These are phyloP conservation scores for Penicillium sp. DNA, from an alignment of 2,329 filamentous ascomycete genomes.

Conservation along the genomic window DNA sequence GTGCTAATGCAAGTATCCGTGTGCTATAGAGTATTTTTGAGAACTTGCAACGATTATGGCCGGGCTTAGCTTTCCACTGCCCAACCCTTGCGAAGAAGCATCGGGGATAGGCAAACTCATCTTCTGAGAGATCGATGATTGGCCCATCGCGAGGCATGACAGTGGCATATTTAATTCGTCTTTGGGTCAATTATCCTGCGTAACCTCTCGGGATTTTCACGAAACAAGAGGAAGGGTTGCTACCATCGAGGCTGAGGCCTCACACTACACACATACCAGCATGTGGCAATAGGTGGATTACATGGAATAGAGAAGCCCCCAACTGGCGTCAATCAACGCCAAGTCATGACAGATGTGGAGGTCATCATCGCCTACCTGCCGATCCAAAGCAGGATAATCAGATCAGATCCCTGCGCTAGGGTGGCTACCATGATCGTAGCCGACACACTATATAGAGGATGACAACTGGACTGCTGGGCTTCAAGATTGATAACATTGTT, in stretches of 20 bases:
- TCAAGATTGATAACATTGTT: conserved; percentile 1
- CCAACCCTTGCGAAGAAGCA: background rate
- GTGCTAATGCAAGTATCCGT: no score
- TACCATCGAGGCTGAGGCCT: conserved; percentile 59
- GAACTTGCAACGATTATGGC: no score
- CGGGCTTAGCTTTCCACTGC: no score
- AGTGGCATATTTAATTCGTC: no score
- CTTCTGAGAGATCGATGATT: conserved; percentile 9
- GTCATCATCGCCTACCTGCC: background rate
- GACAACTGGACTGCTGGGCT: background rate
- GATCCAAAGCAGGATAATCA: background rate
- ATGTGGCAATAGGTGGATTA: no score
- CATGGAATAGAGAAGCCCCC: no score
- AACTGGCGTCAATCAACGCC: background rate
- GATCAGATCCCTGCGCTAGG: background rate
- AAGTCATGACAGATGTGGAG: conserved; percentile 10
- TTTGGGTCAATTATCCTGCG: no score
- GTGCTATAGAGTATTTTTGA: no score
- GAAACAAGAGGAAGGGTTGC: conserved; percentile 49
- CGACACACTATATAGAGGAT: background rate
- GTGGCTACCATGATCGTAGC: background rate
- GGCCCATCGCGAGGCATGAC: conserved; percentile 15
- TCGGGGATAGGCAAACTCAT: background rate
- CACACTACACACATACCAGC: conserved; percentile 21
- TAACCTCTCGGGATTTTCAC: background rate